Conservation (phyloP, 2,329 filamentous ascomycete genomes). For the Epichloe uncinata region DNA sequence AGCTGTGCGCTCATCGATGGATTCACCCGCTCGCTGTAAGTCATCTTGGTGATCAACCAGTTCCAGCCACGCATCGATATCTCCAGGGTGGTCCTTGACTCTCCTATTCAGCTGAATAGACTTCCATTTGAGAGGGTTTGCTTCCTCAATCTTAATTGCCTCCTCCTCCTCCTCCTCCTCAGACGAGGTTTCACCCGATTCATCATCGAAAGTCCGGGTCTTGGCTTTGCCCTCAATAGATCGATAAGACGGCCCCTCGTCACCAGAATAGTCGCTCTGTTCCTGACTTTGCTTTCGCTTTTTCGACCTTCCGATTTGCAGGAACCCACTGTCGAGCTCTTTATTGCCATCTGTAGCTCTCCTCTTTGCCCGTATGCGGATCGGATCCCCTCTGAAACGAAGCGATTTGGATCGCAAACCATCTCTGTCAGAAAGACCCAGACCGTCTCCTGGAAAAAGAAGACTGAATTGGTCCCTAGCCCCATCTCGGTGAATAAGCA, state of each 20-base stretch:
- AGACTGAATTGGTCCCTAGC: conserved; percentile 44
- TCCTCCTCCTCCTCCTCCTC: conserved; percentile 19
- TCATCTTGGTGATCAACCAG: conserved; percentile 68
- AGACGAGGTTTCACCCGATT: conserved; percentile 32
- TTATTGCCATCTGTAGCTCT: conserved; percentile 7
- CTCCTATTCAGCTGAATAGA: conserved; percentile 48
- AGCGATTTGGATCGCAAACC: conserved; percentile 29
- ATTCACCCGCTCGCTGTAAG: conserved; percentile 41
- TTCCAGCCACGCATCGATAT: conserved; percentile 61
- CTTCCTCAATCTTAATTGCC: conserved; percentile 17
- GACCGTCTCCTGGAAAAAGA: conserved; percentile 27
- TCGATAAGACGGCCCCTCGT: conserved; percentile 44
- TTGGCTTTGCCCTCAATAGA: conserved; percentile 54
- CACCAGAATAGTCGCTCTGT: conserved; percentile 27
- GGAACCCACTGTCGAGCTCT: conserved; percentile 29
- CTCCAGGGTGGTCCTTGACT: conserved; percentile 51
- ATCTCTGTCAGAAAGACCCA: conserved; percentile 27
- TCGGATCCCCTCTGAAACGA: conserved; percentile 22
- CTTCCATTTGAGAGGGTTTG: conserved; percentile 36
- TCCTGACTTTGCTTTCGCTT: conserved; percentile 27
- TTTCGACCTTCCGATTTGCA: conserved; percentile 29
- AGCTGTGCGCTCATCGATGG: conserved; percentile 30
- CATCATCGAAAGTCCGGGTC: conserved; percentile 31
- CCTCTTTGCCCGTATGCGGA: conserved; percentile 24
- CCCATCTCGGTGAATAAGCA: conserved; percentile 54